Base-by-base conservation (phyloP, 1,139 yeast species). In the Yamadazyma conglobata region DNA sequence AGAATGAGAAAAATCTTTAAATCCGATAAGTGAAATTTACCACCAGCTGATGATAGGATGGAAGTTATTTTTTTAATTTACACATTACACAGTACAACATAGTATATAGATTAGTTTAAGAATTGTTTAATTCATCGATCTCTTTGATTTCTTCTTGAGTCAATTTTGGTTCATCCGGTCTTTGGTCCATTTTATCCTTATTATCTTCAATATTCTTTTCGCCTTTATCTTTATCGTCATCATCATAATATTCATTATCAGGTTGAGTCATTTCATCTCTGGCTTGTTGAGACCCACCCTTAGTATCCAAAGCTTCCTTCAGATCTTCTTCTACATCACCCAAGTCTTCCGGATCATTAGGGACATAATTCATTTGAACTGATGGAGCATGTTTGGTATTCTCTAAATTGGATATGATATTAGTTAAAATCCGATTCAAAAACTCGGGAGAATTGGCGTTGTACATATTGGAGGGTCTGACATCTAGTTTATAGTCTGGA, bases 391-490 rank as follows among this genome's bases (percentile, higher is more conserved):
- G 88, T 56, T 86, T 82, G 13, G 97, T 87, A 49, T 85, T 75
- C 46, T 87, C 94, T 50, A 91, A 68, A 58, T 86, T 89, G 36
- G 77, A 65, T 33, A 83, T 70, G 35, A 91, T 85, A 48, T 82
- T 85, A 10, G 85, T 74, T 50, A 88, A 64, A 29, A 91, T 81
- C 57, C 87, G 85, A 58, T 87, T 87, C 47, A 91, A 69, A 54
- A 88, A 91, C 56, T 91, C 97, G 12, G 95, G 91, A 16, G 91
- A 78, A 60, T 91, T 91, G 33, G 96, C 95, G 59, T 91, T 91
- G 63, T 85, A 87, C 97, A 91, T 89, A 56, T 91, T 91, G 11
- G 94, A 83, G 10, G 96, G 95, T 43, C 96, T 75, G 29, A 91
- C 97, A 51, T 89, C 96, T 34, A 85, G 66, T 53, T 83, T 81